Evolutionary conservation across 2,329 filamentous ascomycete genomes (phyloP), one percentile per base, ranked within the genome.

Genomic region (Botrytis elliptica): DNA sequence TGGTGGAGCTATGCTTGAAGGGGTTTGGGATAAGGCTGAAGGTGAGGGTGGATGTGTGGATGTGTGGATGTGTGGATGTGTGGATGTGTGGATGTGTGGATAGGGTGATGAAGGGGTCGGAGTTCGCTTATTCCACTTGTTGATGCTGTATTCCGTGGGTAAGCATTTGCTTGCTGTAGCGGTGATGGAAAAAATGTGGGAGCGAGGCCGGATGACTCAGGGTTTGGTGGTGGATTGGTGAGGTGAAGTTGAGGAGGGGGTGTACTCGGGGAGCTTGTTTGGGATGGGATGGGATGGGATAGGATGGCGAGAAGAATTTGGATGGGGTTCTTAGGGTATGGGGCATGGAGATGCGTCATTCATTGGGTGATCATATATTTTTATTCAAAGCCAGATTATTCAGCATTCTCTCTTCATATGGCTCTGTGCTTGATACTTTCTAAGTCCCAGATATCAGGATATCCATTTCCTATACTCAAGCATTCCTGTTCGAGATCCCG

Each of bases 141-240:
- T 33, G 14, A 33, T 4, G 25, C n/a, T 16, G 12, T n/a, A 29
- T 55, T 55, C 52, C 52, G 25, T 33, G 4, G 33, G 33, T 33
- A n/a, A n/a, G n/a, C 29, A 16, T 29, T 22, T 8, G 20, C 20
- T 10, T 3, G n/a, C 10, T 46, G 29, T 4, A 29, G n/a, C 36
- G 14, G 25, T n/a, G 22, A 12, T 40, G 14, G 14, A 14, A 42
- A 16, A 12, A 29, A 29, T 29, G 38, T 42, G 62, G 38, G 25
- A 29, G 62, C 16, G n/a, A 46, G 40, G 33, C 65, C 65, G 25
- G 46, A 40, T 67, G 65, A 67, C 46, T 67, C 65, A 55, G 46
- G 44, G 2, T 67, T 67, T 46, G 46, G 25, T 66, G n/a, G 55
- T 57, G 29, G 44, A 46, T 3, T 3, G 14, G n/a, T 29, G 63